Evolutionary conservation across 331 rosid species (phyloP), one percentile per base, ranked within the genome.

Genomic region (Stylosanthes scabra): DNA sequence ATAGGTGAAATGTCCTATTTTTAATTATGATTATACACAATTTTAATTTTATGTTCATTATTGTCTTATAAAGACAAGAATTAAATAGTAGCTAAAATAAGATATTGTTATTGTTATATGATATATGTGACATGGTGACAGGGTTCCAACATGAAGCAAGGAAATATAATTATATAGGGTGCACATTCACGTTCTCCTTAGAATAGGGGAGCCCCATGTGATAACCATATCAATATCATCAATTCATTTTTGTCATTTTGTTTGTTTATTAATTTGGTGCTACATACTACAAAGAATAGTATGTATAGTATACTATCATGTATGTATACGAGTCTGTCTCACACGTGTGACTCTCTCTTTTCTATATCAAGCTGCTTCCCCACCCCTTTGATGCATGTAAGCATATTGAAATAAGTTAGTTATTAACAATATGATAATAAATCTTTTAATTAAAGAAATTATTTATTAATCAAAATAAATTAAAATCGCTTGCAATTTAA

Each of bases 181-280:
- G 89, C 90, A 89, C 89, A 86, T 86, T 89, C 80, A 70, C 70
- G 75, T 85, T 68, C 70, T 50, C 88, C 84, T 75, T 76, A 67
- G 73, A 91, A 81, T 72, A 79, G 70, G 88, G 84, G 74, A 74
- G 78, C 37, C 56, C 96, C 98, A 85, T 89, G 97, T 89, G 96
- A 79, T 20, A 11, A 63, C 37, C 64, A 58, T 68, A 76, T 86
- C 64, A n/a, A n/a, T n/a, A 76, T 86, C 64, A 52, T 73, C 70
- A 60, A 51, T 64, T 79, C 67, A 52, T 71, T 81, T 80, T 80
- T 70, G 80, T 79, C 80, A 39, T 68, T 80, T 81, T 83, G 61
- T 20, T 20, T 0, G 25, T 20, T 20, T 20, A 20, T 20, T 20
- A 20, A 20, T 67, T 83, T 68, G 70, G 11, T 8, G 7, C 8